Evolutionary conservation across 2,329 filamentous ascomycete species (phyloP).

Genomic region (Epicoccum nigrum): DNA sequence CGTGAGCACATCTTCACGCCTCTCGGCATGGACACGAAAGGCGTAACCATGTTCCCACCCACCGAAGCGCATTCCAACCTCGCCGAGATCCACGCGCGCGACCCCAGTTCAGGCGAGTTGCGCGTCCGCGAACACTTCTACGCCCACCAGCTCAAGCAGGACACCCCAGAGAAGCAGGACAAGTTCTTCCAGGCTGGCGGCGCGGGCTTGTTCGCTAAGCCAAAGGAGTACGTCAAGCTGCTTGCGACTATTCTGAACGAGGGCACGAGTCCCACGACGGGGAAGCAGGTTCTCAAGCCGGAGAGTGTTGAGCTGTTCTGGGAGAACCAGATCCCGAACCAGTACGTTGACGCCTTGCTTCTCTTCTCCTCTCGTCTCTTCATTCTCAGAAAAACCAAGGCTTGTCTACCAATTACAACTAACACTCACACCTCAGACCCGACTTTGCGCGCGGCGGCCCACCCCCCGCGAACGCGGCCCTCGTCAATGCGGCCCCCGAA

Average conservation of each 20-base stretch:
- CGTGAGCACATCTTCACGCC: slow-evolving; percentile 55
- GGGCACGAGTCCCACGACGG: slow-evolving; percentile 64
- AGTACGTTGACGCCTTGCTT: slow-evolving; percentile 20
- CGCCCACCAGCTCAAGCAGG: slow-evolving; percentile 54
- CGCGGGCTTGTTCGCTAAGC: slow-evolving; percentile 64
- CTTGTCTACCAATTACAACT: no score
- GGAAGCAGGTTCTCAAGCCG: slow-evolving; percentile 59
- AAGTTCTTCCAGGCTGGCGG: slow-evolving; percentile 65
- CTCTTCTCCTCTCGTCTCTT: not conserved
- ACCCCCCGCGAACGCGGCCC: slow-evolving; percentile 55
- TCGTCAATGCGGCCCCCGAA: slow-evolving; percentile 57
- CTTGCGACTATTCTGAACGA: slow-evolving; percentile 68
- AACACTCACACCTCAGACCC: slow-evolving; percentile 40
- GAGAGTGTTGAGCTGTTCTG: slow-evolving; percentile 69
- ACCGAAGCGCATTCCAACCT: slow-evolving; percentile 61
- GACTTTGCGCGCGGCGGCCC: slow-evolving; percentile 56
- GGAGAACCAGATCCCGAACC: slow-evolving; percentile 64
- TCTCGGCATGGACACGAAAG: slow-evolving; percentile 49
- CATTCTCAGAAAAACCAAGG: not conserved
- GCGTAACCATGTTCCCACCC: slow-evolving; percentile 64
- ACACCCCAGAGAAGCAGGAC: slow-evolving; percentile 52
- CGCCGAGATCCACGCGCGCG: slow-evolving; percentile 63
- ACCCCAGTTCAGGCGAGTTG: slow-evolving; percentile 47
- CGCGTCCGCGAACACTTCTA: slow-evolving; percentile 58
- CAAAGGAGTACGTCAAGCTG: slow-evolving; percentile 66